phyloP scores from a whole-genome alignment of 2,329 filamentous ascomycete species.

The Phoma sp. region DNA sequence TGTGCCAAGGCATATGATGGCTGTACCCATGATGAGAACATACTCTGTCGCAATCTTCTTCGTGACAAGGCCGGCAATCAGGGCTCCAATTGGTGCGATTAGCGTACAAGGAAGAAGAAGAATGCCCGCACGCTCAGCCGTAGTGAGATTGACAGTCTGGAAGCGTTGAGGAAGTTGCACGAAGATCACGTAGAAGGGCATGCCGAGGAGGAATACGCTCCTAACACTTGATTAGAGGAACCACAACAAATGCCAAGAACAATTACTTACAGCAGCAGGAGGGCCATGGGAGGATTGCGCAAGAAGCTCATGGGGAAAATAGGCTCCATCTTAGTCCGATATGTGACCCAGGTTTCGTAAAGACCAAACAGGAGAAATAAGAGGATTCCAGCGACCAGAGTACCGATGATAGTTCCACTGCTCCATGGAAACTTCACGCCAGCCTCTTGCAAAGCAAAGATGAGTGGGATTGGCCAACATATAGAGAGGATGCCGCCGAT shows the following conservation, averaged over 20 bases:
- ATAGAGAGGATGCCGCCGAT: slow-evolving; percentile 39
- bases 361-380: slow-evolving; percentile 32
- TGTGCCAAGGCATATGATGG: slow-evolving; percentile 30
- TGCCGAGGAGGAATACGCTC: slow-evolving; percentile 36
- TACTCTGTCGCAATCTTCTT: slow-evolving; percentile 31
- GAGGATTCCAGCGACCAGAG: slow-evolving; percentile 32
- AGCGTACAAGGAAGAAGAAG: slow-evolving; percentile 37
- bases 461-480: slow-evolving; percentile 39
- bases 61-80: slow-evolving; percentile 28
- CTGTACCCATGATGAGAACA: slow-evolving; percentile 26
- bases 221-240: slow-evolving; percentile 9
- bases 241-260: background rate
- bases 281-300: slow-evolving; percentile 28
- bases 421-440: slow-evolving; percentile 33
- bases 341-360: slow-evolving; percentile 39
- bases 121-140: slow-evolving; percentile 39
- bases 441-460: slow-evolving; percentile 43
- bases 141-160: slow-evolving; percentile 39
- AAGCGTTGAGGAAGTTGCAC: slow-evolving; percentile 44
- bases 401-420: slow-evolving; percentile 38
- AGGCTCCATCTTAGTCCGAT: slow-evolving; percentile 30
- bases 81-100: slow-evolving; percentile 36
- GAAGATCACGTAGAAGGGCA: slow-evolving; percentile 38
- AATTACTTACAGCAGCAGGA: slow-evolving; percentile 29
- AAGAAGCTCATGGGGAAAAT: slow-evolving; percentile 40